Percentiles rank a stretch among this genome's conserved stretches.
Evolutionary conservation across 2,329 filamentous ascomycete genomes (phyloP).

Genomic region (Calonectria crousiana): DNA sequence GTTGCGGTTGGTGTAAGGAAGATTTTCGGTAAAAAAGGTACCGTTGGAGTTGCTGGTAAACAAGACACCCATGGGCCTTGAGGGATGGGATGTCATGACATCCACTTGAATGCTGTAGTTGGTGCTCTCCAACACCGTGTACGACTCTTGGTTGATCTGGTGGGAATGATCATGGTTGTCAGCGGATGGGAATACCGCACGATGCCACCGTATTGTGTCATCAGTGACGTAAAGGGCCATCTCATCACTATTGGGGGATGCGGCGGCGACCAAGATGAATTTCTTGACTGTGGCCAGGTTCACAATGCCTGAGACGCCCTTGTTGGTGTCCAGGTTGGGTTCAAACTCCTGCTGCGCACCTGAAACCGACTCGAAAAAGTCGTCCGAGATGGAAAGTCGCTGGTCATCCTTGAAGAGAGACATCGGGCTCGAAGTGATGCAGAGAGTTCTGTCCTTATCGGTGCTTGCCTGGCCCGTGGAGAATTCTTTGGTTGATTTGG

Average conservation of each 20-base stretch:
- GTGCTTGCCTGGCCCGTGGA: slow-evolving; percentile 73
- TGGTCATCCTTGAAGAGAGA: slow-evolving; percentile 80
- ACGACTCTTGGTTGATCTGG: slow-evolving; percentile 81
- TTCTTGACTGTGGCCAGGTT: slow-evolving; percentile 88
- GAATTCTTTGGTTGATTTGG: slow-evolving; percentile 81
- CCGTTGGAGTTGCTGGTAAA: slow-evolving; percentile 98
- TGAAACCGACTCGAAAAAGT: slow-evolving; percentile 75
- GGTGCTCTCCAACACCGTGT: slow-evolving; percentile 94
- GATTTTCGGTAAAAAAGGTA: slow-evolving; percentile 92
- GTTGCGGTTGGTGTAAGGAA: slow-evolving; percentile 93
- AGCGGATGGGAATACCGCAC: slow-evolving; percentile 86
- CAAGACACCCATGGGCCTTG: slow-evolving; percentile 83
- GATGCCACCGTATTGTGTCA: slow-evolving; percentile 88
- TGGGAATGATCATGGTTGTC: slow-evolving; percentile 80
- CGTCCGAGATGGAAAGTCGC: slow-evolving; percentile 83
- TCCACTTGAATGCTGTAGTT: slow-evolving; percentile 98
- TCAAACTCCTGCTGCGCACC: slow-evolving; percentile 74
- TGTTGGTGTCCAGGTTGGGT: slow-evolving; percentile 79
- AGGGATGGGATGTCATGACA: slow-evolving; percentile 78
- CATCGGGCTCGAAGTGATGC: slow-evolving; percentile 80
- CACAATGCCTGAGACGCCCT: slow-evolving; percentile 82
- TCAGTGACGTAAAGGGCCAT: slow-evolving; percentile 91
- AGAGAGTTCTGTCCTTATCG: slow-evolving; percentile 80
- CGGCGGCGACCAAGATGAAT: slow-evolving; percentile 86
- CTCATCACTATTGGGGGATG: slow-evolving; percentile 84